Evolutionary conservation across 805 yeast genomes (phyloP).

Genomic region (Kodamaea neixiangensis): DNA sequence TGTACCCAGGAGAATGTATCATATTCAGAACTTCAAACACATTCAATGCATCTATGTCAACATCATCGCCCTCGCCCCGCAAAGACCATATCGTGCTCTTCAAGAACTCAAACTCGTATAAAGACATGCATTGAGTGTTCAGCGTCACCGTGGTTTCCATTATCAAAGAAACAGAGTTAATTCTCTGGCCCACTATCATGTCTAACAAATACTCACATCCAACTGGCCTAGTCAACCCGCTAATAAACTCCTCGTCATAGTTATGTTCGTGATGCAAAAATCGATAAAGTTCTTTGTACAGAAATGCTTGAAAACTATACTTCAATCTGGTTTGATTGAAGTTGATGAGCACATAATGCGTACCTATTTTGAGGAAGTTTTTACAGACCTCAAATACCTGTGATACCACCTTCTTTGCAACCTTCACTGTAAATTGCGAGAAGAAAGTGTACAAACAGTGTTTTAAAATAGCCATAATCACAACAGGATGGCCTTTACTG

Average conservation of each 20-base stretch:
- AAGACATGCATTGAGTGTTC: constrained; percentile 5
- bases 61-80: not conserved
- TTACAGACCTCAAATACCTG: constrained; percentile 6
- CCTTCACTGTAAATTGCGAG: constrained; percentile 1
- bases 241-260: constrained; percentile 2
- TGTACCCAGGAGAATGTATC: constrained; percentile 2
- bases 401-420: not conserved
- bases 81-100: not conserved
- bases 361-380: constrained; percentile 8
- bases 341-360: constrained; percentile 4
- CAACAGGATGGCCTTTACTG: constrained; percentile 10
- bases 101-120: constrained; percentile 8
- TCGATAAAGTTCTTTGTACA: constrained; percentile 5
- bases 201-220: not conserved
- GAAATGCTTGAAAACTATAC: constrained; percentile 4
- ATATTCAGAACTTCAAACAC: constrained; percentile 5
- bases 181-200: constrained; percentile 1
- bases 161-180: constrained; percentile 4
- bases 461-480: constrained; percentile 10
- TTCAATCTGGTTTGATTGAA: not conserved
- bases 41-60: not conserved
- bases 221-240: constrained; percentile 5
- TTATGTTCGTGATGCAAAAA: constrained; percentile 7
- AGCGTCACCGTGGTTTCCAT: not conserved
- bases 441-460: constrained; percentile 8